phyloP scores from a whole-genome alignment of 345 rosid genomes.

The Populus ilicifolia region DNA sequence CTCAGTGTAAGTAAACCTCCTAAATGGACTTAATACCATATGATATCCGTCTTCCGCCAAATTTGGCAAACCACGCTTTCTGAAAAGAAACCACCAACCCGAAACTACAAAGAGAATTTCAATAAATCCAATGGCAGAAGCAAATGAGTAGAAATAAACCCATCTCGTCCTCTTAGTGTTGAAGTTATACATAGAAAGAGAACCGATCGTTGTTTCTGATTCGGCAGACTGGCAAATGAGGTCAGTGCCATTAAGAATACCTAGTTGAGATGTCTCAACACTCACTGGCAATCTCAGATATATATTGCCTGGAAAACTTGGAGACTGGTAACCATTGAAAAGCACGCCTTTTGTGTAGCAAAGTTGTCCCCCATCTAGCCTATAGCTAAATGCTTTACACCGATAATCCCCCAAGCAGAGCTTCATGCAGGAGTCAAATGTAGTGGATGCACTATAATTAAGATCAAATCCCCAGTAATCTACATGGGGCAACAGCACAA shows the following conservation, averaged over 20 bases:
- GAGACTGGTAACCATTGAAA: conserved; percentile 1
- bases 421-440: conserved; percentile 29
- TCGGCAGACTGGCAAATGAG: background rate
- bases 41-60: background rate
- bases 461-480: conserved; percentile 42
- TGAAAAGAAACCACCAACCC: conserved; percentile 35
- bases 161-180: conserved; percentile 27
- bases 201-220: background rate
- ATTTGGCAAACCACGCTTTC: background rate
- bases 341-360: background rate
- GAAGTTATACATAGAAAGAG: conserved; percentile 19
- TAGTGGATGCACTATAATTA: accelerated
- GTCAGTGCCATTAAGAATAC: background rate
- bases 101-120: conserved; percentile 25
- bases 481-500: background rate
- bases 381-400: conserved; percentile 26
- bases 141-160: conserved; percentile 39
- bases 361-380: background rate
- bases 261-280: background rate
- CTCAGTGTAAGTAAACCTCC: conserved; percentile 6
- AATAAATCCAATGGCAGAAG: conserved; percentile 27
- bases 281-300: conserved; percentile 6
- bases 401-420: conserved; percentile 30
- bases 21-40: background rate
- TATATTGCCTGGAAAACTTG: conserved; percentile 5